Percentiles rank a stretch among this genome's conserved stretches.
These are phyloP conservation scores for Fraxinus baroniana DNA, from an alignment of 305 asterid species.

Conservation along the genomic window DNA sequence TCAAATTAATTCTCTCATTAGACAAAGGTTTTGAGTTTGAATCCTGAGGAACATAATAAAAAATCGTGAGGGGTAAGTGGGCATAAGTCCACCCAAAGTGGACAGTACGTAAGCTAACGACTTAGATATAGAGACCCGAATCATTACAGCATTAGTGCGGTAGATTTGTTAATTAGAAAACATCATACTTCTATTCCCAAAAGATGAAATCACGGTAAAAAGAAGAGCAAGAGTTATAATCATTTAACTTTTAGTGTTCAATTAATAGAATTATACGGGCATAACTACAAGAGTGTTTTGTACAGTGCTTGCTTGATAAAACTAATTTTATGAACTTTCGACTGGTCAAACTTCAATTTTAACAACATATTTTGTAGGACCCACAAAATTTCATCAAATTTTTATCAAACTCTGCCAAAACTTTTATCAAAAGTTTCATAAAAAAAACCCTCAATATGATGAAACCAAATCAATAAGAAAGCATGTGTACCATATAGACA, in stretches of 20 bases:
- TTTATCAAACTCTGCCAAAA: background rate
- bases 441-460: background rate
- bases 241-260: background rate
- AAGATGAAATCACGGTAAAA: background rate
- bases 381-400: background rate
- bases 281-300: background rate
- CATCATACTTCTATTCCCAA: background rate
- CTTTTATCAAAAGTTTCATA: background rate
- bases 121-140: background rate
- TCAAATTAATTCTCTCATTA: too few species aligned
- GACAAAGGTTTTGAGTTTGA: too few species aligned
- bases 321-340: background rate
- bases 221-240: background rate
- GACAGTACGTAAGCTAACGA: background rate
- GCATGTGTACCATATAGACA: background rate
- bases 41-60: too few species aligned
- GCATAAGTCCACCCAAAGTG: too few species aligned
- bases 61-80: too few species aligned
- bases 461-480: background rate
- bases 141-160: background rate
- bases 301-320: background rate
- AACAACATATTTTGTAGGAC: background rate
- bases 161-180: background rate
- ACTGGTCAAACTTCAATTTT: background rate
- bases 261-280: background rate